Base-by-base conservation (phyloP, 192 early-diverging fungal species). In the Funneliformis geosporum region DNA sequence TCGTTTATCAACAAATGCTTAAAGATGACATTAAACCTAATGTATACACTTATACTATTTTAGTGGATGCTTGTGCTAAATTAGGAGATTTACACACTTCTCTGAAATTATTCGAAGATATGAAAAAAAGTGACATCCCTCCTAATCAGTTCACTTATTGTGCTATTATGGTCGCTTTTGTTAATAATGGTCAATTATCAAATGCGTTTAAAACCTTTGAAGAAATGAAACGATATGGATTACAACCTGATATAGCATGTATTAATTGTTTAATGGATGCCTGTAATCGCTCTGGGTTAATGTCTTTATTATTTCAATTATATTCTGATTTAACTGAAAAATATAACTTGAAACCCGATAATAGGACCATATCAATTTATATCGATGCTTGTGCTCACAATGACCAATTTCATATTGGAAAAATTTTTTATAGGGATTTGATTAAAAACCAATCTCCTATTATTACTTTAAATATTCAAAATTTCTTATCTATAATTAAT, bases 231-330 rank as follows among this genome's bases (percentile, higher is more conserved):
- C 8, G 14, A 38, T 2, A 59, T 10, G 77, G 77, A 2, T 59
- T 79, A 38, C 59, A 42, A 33, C 77, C 77, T 38, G 77, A 79
- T 28, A 23, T 44, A 4, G 27, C 67, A 46, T 59, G 47, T 60
- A 43, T 70, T 23, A 79, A 79, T 70, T 79, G 77, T 69, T 60
- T 79, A 23, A 71, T 79, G 77, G 66, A 79, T 70, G 77, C 66
- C 38, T 79, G 47, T 59, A 70, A 79, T 50, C 65, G 77, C 14
- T 18, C 21, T 25, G 64, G 77, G 43, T n/a, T 16, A 27, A 33
- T 70, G 16, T 50, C 42, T 43, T 28, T 2, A 23, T 67, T 79
- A 7, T 79, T 79, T 39, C 8, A 40, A 25, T 70, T 79, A 9
- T 79, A 79, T 44, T 40, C 5, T 25, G 55, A 59, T n/a, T 46